Conservation (phyloP, 1,139 yeast genomes). For the Taphrina populina region DNA sequence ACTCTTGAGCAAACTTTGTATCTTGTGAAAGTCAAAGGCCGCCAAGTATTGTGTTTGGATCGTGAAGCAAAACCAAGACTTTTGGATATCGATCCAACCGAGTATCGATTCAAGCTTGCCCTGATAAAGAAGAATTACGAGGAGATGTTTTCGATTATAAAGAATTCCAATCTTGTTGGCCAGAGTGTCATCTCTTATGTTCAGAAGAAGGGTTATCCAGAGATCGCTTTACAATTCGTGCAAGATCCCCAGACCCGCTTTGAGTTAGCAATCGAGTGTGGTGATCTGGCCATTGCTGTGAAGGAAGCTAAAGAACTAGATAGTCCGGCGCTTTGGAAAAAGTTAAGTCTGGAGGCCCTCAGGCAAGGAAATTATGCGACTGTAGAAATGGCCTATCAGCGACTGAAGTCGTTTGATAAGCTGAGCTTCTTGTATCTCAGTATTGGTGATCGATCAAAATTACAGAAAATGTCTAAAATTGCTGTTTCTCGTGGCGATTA, state of each 20-base stretch:
- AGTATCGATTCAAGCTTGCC: constrained; percentile 92
- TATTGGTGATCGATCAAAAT: constrained; percentile 74
- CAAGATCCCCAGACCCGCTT: constrained; percentile 95
- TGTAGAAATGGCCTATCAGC: constrained; percentile 86
- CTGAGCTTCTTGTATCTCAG: constrained; percentile 81
- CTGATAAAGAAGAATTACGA: constrained; percentile 83
- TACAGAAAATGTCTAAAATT: constrained; percentile 80
- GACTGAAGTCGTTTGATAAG: constrained; percentile 80
- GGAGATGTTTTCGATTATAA: constrained; percentile 87
- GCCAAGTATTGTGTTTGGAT: constrained; percentile 73
- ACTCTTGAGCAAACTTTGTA: constrained; percentile 90
- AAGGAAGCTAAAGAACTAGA: constrained; percentile 81
- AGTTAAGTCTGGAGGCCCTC: constrained; percentile 80
- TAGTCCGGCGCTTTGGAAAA: constrained; percentile 71
- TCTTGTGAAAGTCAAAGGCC: constrained; percentile 68
- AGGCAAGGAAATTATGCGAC: constrained; percentile 83
- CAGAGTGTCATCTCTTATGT: constrained; percentile 93
- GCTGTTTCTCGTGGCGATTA: constrained; percentile 86
- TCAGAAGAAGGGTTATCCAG: constrained; percentile 94
- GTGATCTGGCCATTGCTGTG: constrained; percentile 81
- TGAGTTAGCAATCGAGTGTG: constrained; percentile 91
- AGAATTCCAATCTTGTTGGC: constrained; percentile 87
- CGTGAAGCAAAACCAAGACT: constrained; percentile 83
- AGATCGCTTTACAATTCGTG: constrained; percentile 89
- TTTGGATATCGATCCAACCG: constrained; percentile 86